Evolutionary conservation across 495 filamentous ascomycete species (phyloP), one percentile per base, ranked within the genome.

Genomic region (Penicillium macrosclerotiorum): DNA sequence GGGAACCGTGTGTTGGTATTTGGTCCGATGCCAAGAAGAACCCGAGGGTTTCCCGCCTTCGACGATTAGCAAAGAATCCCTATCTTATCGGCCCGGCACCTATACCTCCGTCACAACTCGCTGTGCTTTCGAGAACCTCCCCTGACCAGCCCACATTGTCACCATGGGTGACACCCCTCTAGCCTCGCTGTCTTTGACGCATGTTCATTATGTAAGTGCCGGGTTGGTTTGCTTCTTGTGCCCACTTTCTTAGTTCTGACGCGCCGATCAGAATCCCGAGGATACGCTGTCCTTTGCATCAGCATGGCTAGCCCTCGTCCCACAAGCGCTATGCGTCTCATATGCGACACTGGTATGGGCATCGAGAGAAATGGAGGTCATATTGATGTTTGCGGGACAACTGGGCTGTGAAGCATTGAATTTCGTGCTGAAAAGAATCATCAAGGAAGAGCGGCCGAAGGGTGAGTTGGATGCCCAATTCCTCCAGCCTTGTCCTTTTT

Each of bases 361-460:
- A 29, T 86, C 90, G 22, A 86, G 93, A 51, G 93, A 99, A 64
- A 72, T 89, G 55, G 93, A 99, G 56, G 85, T 97, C 19, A 62
- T 87, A 3, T 75, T 96, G 50, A 92, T 96, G 82, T 93, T 96
- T 65, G 80, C 78, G 5, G 93, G 93, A 8, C 93, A 99, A 65
- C 76, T 99, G 60, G 85, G 75, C 32, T 96, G 93, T 74, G 94
- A 99, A 65, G 90, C 78, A n/a, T 59, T 95, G 54, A 99, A 99
- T 64, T 95, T 92, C 68, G 65, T 71, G 2, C 74, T 99, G 12
- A 99, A 99, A 68, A 78, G 94, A 6, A 68, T 87, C 17, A 91
- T 99, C 59, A 92, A 90, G 51, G 89, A 96, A 63, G 89, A 95
- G 63, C 80, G 93, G 17, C 93, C 93, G 23, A 78, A 75, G 40